Evolutionary conservation across 208 protist species (phyloP).

Genomic region (Phytomonas francai): DNA sequence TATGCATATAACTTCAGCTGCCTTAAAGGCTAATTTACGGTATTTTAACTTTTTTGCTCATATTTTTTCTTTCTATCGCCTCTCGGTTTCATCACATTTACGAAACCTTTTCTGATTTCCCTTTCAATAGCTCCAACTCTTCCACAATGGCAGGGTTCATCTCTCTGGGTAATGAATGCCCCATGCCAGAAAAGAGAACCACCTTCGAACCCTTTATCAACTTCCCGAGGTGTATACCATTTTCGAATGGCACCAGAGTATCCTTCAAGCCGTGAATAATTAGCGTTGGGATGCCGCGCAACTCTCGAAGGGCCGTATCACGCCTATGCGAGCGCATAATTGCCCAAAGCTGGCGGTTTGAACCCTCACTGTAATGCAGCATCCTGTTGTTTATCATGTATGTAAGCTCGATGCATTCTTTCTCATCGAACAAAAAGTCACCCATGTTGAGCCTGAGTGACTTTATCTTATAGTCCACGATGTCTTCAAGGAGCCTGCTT

Average conservation of each 20-base stretch:
- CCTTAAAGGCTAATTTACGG: not conserved
- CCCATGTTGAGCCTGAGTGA: conserved; percentile 35
- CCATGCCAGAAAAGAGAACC: conserved; percentile 55
- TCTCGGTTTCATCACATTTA: not conserved
- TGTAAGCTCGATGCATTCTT: conserved; percentile 21
- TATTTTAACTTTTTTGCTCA: not conserved
- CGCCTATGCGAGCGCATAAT: conserved; percentile 49
- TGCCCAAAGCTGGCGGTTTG: conserved; percentile 45
- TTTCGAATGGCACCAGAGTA: conserved; percentile 49
- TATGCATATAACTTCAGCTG: not conserved
- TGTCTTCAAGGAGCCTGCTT: conserved; percentile 36
- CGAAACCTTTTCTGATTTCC: not conserved
- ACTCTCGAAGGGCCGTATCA: conserved; percentile 4
- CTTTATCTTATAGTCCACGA: conserved; percentile 28
- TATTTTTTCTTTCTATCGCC: conserved; percentile 2
- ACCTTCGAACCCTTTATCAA: conserved; percentile 48
- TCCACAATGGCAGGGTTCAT: conserved; percentile 29
- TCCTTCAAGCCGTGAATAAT: conserved; percentile 66
- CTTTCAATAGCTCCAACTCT: conserved; percentile 30
- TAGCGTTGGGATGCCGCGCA: conserved; percentile 43
- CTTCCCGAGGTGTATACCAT: conserved; percentile 42
- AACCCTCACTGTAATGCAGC: conserved; percentile 9
- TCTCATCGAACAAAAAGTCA: conserved; percentile 14
- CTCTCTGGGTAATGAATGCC: conserved; percentile 39
- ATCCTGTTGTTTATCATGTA: conserved; percentile 15